phyloP scores from a whole-genome alignment of 805 yeast species.

The Clavispora phyllophila region DNA sequence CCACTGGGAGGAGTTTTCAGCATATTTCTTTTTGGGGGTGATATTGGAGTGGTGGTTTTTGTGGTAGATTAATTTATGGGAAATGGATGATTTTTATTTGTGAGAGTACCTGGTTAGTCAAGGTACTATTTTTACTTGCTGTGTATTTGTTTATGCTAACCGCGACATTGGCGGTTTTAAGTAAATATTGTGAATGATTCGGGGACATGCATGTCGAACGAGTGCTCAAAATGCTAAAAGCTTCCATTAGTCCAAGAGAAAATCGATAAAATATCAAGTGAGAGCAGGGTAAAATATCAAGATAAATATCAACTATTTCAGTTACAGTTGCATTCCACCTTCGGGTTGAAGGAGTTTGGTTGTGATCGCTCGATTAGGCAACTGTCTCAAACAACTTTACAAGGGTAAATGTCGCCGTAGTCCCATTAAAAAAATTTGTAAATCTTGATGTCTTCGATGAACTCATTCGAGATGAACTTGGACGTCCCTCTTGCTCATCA shows the following conservation, averaged over 20 bases:
- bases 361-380: background rate
- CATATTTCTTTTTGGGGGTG: no score
- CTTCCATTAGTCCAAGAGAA: no score
- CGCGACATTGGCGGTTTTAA: background rate
- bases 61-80: no score
- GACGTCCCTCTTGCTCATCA: conserved; percentile 31
- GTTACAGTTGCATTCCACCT: no score
- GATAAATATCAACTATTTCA: no score
- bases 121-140: background rate
- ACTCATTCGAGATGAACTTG: background rate
- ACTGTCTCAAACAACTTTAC: background rate
- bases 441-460: background rate
- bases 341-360: background rate
- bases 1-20: background rate
- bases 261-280: no score
- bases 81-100: no score
- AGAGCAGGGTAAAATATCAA: no score
- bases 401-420: background rate
- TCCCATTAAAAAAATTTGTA: background rate
- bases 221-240: no score
- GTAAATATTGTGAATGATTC: background rate
- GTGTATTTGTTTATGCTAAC: background rate
- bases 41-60: no score
- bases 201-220: background rate
- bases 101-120: background rate